phyloP scores from a whole-genome alignment of 2,329 filamentous ascomycete genomes.

The Penicillium expansum region DNA sequence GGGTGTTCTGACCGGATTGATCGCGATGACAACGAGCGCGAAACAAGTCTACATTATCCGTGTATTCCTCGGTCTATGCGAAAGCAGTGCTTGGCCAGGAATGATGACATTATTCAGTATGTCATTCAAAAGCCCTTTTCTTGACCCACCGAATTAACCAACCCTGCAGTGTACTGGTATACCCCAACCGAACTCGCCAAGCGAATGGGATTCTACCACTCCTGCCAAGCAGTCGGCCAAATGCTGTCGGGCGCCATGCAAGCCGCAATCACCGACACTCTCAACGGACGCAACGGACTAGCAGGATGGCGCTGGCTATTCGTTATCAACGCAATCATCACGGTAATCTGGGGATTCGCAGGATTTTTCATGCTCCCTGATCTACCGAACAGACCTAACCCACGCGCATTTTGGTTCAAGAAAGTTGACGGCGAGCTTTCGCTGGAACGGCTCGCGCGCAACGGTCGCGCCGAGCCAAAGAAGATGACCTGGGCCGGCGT shows the following conservation, averaged over 20 bases:
- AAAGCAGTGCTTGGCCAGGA: conserved; percentile 31
- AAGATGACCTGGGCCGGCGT: conserved; percentile 46
- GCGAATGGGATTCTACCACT: conserved; percentile 35
- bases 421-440: conserved; percentile 44
- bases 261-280: conserved; percentile 32
- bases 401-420: conserved; percentile 43
- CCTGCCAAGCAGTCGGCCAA: conserved; percentile 29
- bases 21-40: conserved; percentile 29
- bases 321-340: conserved; percentile 40
- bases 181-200: conserved; percentile 37
- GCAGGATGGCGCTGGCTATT: conserved; percentile 41
- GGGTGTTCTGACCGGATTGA: conserved; percentile 31
- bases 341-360: conserved; percentile 35
- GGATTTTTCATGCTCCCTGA: conserved; percentile 41
- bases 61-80: conserved; percentile 31
- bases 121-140: not conserved
- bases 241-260: conserved; percentile 35
- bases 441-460: conserved; percentile 44
- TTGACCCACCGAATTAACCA: not conserved
- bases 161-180: conserved; percentile 36
- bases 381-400: conserved; percentile 35
- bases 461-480: conserved; percentile 48
- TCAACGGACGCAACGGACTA: conserved; percentile 30
- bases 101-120: conserved; percentile 34
- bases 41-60: conserved; percentile 32